Percentiles rank a stretch among this genome's conserved stretches.
Evolutionary conservation across 176 grass and related monocot species (phyloP).

Genomic region (Pontederia paniculata): DNA sequence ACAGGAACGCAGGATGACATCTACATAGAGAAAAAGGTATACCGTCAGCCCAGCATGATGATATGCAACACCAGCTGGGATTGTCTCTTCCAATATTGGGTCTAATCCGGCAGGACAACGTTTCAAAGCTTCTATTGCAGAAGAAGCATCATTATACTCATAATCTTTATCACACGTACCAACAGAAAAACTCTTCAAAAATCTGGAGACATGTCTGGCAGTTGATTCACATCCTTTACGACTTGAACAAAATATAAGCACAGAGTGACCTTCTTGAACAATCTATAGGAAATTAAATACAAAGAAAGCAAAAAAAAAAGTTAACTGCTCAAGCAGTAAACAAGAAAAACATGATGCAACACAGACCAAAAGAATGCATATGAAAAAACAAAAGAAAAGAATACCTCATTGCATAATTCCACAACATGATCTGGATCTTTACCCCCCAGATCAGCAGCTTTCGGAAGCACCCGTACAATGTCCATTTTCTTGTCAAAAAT

Average conservation of each 20-base stretch:
- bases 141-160: conserved; percentile 52
- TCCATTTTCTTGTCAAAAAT: conserved; percentile 96
- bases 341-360: background rate
- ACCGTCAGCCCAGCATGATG: conserved; percentile 99
- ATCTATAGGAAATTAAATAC: conserved; percentile 24
- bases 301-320: background rate
- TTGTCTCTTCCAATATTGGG: conserved; percentile 77
- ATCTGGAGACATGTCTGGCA: conserved; percentile 81
- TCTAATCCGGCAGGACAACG: conserved; percentile 78
- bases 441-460: conserved; percentile 59
- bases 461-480: conserved; percentile 52
- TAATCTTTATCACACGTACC: conserved; percentile 25
- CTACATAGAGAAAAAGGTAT: conserved; percentile 18
- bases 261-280: conserved; percentile 89
- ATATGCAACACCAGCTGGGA: conserved; percentile 87
- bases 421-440: conserved; percentile 97
- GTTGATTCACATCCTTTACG: conserved; percentile 95
- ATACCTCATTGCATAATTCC: conserved; percentile 91
- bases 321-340: background rate
- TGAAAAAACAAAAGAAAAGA: background rate
- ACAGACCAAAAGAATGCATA: background rate
- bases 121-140: conserved; percentile 75
- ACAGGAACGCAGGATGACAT: background rate
- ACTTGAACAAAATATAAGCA: conserved; percentile 96
- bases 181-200: conserved; percentile 43